Base-by-base conservation (phyloP, 257 asterid genomes). In the Ilex asprella region DNA sequence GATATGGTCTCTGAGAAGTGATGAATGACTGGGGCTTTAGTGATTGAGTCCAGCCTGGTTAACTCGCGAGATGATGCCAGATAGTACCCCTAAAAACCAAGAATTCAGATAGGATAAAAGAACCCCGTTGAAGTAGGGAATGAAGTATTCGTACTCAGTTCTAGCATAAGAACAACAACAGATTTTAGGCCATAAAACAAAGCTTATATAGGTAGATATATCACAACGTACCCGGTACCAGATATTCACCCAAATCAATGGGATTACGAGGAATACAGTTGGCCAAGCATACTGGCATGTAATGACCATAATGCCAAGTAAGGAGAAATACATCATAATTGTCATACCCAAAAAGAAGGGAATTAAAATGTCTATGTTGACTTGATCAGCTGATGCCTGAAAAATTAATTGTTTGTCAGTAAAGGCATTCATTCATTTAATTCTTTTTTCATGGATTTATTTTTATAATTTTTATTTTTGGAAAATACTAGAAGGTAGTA, bases 1-100 rank as follows among this genome's bases (percentile, higher is more conserved):
- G 91, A 64, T 30, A 89, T 75, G 0, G 84, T 77, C 64, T 89
- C 96, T 0, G 93, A 84, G 73, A 84, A 86, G 68, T 86, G 89
- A 71, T 86, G 93, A 63, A 86, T 81, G 70, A 89, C 79, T 8
- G 96, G 95, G 5, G 95, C 90, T 67, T 76, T 79, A 7, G 91
- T 84, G 15, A 89, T 81, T 13, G 80, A 75, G 31, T 83, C 84
- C 0, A 89, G 86, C 10, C 96, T 76, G 16, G 94, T 84, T 64
- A 89, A 63, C 63, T 89, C 94, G 12, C 95, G 85, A n/a, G 96
- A 75, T 6, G 96, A 66, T 15, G 93, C 67, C 14, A 86, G 66
- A 60, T 66, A 84, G 60, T 89, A 86, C 44, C 81, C 70, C 96
- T 89, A 78, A 64, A 71, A 6, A 11, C 16, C 47, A 55, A 32